Base-by-base conservation (phyloP, 257 asterid species). In the Galeopsis tetrahit region DNA sequence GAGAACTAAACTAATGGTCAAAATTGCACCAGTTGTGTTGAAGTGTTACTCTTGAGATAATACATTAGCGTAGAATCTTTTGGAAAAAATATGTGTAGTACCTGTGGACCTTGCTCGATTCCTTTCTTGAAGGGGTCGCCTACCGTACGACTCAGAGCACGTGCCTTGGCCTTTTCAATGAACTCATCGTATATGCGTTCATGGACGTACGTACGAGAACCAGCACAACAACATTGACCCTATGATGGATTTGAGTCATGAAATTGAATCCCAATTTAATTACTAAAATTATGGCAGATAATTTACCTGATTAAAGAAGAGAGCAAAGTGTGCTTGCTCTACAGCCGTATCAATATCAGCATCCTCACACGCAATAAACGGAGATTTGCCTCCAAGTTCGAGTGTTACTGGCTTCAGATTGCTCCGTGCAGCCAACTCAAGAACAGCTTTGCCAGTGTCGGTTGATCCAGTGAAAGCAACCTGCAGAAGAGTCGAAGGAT, bases 221-320 rank as follows among this genome's bases (percentile, higher is more conserved):
- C 97, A 55, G 97, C 97, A 57, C 90, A 86, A 63, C 97, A 91
- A 58, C 96, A 87, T 82, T 91, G 96, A 4, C 97, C 97, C 97
- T 89, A 69, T 0, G 44, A 42, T 56, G 14, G 59, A 55, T 75
- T n/a, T 55, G 14, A 17, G 43, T 58, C 15, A 40, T 34, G 38
- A n/a, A 56, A 33, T 71, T 11, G 28, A 11, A 46, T 52, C 32
- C n/a, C 48, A 56, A 2, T 2, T 2, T 9, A 39, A 52, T 39
- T 51, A 49, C 10, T 44, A 58, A 10, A 21, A 31, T 42, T 55
- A 10, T 43, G 33, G 59, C 14, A 34, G 56, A 21, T 21, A 21
- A 21, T 21, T 55, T 34, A 85, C 96, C 92, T 90, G 96, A 84
- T 91, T 91, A 55, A 87, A 89, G 93, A 91, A 89, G 28, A 91